Evolutionary conservation across 345 rosid species (phyloP).

Genomic region (Ceriops decandra): DNA sequence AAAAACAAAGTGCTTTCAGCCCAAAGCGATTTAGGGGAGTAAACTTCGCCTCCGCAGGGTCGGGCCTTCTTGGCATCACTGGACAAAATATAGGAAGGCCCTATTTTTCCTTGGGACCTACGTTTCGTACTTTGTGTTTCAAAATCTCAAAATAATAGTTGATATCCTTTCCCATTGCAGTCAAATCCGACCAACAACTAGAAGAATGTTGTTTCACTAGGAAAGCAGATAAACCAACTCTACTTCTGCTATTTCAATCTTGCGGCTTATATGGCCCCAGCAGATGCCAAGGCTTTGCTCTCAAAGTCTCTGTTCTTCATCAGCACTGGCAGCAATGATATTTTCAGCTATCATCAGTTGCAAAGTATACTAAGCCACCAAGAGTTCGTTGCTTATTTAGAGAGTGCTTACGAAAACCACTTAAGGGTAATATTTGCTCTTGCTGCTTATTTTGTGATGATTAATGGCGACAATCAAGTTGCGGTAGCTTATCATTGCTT

Average conservation of each 20-base stretch:
- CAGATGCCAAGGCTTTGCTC: conserved; percentile 21
- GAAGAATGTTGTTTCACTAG: conserved; percentile 31
- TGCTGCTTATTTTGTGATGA: not conserved
- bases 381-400: conserved; percentile 35
- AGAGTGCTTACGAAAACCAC: conserved; percentile 29
- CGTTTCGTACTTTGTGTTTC: no score
- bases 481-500: not conserved
- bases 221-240: conserved; percentile 42
- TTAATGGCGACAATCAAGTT: not conserved
- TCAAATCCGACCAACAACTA: not conserved
- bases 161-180: conserved; percentile 3
- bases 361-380: conserved; percentile 18
- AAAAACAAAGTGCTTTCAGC: conserved; percentile 22
- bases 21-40: conserved; percentile 32
- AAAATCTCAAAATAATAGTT: not conserved
- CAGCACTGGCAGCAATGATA: conserved; percentile 52
- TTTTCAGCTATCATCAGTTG: conserved; percentile 32
- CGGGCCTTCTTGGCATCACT: conserved; percentile 38
- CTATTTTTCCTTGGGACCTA: not conserved
- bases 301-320: conserved; percentile 45
- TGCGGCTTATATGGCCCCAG: conserved; percentile 19
- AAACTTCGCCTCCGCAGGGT: conserved; percentile 59
- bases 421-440: conserved; percentile 30
- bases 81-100: conserved; percentile 23
- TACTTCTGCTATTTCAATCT: conserved; percentile 17